Evolutionary conservation across 257 asterid species (phyloP).

Genomic region (Voacanga thouarsii): DNA sequence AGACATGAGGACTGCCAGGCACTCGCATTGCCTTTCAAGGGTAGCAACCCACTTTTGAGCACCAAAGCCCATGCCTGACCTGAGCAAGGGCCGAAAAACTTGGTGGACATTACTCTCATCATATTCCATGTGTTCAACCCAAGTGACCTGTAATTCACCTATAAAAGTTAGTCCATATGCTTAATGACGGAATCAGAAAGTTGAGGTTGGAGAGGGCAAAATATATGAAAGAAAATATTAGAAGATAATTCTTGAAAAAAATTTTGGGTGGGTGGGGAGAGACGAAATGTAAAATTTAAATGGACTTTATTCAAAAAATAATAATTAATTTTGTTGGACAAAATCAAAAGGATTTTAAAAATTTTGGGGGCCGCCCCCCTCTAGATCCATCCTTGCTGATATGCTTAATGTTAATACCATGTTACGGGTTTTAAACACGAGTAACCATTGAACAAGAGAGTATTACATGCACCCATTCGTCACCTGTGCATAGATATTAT

Average conservation of each 20-base stretch:
- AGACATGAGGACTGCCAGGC: slow-evolving; percentile 39
- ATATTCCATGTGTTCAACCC: slow-evolving; percentile 82
- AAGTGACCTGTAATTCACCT: slow-evolving; percentile 54
- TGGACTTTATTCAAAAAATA: too few relatives aligned
- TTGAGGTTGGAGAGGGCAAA: too few relatives aligned
- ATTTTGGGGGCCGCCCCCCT: too few relatives aligned
- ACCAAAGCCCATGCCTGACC: slow-evolving; percentile 76
- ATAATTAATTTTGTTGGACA: too few relatives aligned
- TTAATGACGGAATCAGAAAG: too few relatives aligned
- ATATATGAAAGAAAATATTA: too few relatives aligned
- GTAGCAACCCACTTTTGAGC: slow-evolving; percentile 76
- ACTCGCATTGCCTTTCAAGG: slow-evolving; percentile 66
- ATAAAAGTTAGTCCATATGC: not conserved
- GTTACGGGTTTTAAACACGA: not conserved
- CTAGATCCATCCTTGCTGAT: too few relatives aligned
- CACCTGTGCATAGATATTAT: not conserved
- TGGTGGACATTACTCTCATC: slow-evolving; percentile 55
- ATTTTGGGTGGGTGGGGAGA: too few relatives aligned
- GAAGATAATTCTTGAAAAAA: too few relatives aligned
- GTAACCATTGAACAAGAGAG: not conserved
- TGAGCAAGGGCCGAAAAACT: slow-evolving; percentile 54
- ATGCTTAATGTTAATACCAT: not conserved
- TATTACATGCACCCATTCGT: not conserved
- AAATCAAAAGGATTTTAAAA: too few relatives aligned
- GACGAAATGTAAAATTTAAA: too few relatives aligned